A percentile compares a stretch with the other conserved stretches of the same genome.
Conservation (phyloP, 345 rosid genomes). For the Camelina neglecta region DNA sequence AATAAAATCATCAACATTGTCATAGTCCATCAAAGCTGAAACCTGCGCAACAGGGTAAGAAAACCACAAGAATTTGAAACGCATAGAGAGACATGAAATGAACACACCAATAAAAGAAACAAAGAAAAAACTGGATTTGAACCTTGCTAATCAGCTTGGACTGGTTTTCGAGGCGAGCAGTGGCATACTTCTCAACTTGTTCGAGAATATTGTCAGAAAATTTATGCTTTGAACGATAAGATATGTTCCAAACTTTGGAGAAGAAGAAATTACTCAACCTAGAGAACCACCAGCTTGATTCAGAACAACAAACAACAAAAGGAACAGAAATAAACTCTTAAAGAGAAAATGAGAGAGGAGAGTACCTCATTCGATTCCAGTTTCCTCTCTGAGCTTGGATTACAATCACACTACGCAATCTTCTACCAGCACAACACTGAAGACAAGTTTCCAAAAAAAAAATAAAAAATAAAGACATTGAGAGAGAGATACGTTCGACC, state of each 20-base stretch:
- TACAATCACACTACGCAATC: constrained; percentile 48
- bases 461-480: neutral
- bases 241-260: constrained; percentile 45
- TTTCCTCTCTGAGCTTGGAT: constrained; percentile 51
- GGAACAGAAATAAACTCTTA: neutral
- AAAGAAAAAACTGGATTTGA: neutral
- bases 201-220: constrained; percentile 50
- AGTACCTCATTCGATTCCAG: constrained; percentile 51
- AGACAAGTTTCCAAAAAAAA: neutral
- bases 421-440: constrained; percentile 56
- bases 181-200: constrained; percentile 46
- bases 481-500: neutral
- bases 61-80: neutral
- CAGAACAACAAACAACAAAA: constrained; percentile 11
- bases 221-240: constrained; percentile 59
- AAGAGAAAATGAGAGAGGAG: neutral
- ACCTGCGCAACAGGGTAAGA: constrained; percentile 49
- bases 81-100: constrained; percentile 19
- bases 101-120: neutral
- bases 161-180: constrained; percentile 48
- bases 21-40: constrained; percentile 57
- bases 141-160: constrained; percentile 65
- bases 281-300: constrained; percentile 30
- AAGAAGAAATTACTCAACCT: constrained; percentile 55
- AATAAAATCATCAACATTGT: constrained; percentile 55